Base-by-base conservation (phyloP, 345 rosid species). In the Populus simonii region DNA sequence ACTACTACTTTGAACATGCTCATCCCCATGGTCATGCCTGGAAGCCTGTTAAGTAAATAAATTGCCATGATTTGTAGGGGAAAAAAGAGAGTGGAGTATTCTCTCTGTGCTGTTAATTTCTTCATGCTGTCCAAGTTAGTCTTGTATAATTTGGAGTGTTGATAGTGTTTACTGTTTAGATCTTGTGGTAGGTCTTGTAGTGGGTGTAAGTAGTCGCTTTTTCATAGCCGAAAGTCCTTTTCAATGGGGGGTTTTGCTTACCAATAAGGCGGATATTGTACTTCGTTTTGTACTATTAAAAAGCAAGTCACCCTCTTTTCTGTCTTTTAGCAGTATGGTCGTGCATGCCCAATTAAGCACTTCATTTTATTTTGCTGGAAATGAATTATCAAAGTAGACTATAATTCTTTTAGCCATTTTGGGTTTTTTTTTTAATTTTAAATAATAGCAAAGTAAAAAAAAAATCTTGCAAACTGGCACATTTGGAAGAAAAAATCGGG, bases 11-110 rank as follows among this genome's bases (percentile, higher is more conserved):
- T 45, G 80, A 87, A 23, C 84, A 87, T 33, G 71, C 83, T 76
- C 84, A 84, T 59, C 85, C 84, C 43, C 85, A 87, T 33, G 71
- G 80, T 75, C 84, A 84, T 59, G 86, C 83, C 31, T 88, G 81
- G 87, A 86, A 73, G 76, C 68, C 88, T 11, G 66, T 81, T 72
- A 71, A 78, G 78, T 83, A 20, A 57, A 41, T 1, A 29, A 43
- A 70, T 29, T 20, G 16, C 25, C 20, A n/a, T 20, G 13, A 3
- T 15, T 51, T 17, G 11, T 49, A 9, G 55, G 67, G 72, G 55
- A 62, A 74, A n/a, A 25, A 36, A 15, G 22, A 63, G 20, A 38
- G 29, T 16, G 33, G 41, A 11, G 23, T 3, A 15, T 43, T 6
- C 18, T 72, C 22, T 31, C 29, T 15, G 18, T 27, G 23, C 8